Evolutionary conservation across 257 asterid genomes (phyloP).

Genomic region (Striga asiatica): DNA sequence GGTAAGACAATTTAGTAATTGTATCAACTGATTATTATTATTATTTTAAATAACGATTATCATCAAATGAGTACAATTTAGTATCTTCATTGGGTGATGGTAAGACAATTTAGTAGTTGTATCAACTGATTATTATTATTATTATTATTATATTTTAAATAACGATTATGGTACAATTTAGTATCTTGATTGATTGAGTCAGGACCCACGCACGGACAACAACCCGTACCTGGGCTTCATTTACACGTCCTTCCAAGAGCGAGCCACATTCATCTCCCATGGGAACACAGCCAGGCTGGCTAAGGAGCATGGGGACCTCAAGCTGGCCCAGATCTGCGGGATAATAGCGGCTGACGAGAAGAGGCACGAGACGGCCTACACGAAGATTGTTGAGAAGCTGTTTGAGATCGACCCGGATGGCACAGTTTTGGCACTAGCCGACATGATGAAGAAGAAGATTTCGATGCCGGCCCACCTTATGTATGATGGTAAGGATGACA

Average conservation of each 20-base stretch:
- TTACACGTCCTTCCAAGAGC: constrained; percentile 53
- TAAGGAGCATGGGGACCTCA: constrained; percentile 43
- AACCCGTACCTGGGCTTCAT: constrained; percentile 57
- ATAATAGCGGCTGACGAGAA: constrained; percentile 54
- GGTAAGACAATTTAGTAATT: too few relatives aligned
- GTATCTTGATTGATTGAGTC: too few relatives aligned
- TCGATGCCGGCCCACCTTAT: constrained; percentile 54
- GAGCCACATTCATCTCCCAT: constrained; percentile 50
- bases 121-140: too few relatives aligned
- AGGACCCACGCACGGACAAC: constrained; percentile 51
- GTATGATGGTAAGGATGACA: constrained; percentile 43
- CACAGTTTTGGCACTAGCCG: constrained; percentile 32
- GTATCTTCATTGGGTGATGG: constrained; percentile 44
- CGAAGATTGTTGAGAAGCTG: constrained; percentile 44
- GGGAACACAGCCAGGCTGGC: constrained; percentile 57
- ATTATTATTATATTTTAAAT: too few relatives aligned
- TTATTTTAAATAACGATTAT: too few relatives aligned
- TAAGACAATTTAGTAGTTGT: too few relatives aligned
- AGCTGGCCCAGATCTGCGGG: constrained; percentile 52
- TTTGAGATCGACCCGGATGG: constrained; percentile 44
- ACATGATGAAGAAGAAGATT: constrained; percentile 56
- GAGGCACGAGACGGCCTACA: constrained; percentile 52
- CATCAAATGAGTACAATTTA: too few relatives aligned
- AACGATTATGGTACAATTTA: background rate
- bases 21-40: too few relatives aligned